A percentile compares a stretch with the other conserved stretches of the same genome.
Conservation (phyloP, 768 basidiomycete genomes). For the Hygrophorus pudorinus region DNA sequence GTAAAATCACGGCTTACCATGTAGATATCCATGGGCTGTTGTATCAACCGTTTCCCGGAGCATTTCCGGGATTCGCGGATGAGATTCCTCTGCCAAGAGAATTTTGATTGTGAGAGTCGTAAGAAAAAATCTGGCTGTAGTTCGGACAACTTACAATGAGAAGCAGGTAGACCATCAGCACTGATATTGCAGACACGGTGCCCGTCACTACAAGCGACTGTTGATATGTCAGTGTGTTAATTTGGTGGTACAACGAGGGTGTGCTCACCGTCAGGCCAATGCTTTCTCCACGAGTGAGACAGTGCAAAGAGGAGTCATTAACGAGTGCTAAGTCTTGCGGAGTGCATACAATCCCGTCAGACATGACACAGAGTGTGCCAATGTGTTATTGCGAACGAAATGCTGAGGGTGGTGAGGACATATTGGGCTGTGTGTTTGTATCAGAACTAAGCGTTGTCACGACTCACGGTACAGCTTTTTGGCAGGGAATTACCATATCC, state of each 20-base stretch:
- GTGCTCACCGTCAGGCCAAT: constrained; percentile 4
- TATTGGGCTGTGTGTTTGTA: no score
- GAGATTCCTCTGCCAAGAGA: constrained; percentile 3
- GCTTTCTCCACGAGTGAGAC: constrained; percentile 4
- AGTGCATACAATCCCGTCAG: background rate
- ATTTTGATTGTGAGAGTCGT: background rate
- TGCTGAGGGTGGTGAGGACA: no score
- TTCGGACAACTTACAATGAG: constrained; percentile 4
- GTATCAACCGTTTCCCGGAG: background rate
- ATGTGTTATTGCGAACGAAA: no score
- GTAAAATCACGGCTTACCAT: background rate
- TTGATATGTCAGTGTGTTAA: background rate
- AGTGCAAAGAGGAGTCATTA: background rate
- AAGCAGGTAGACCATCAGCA: constrained; percentile 1
- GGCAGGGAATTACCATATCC: no score
- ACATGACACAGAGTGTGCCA: no score
- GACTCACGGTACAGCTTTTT: no score
- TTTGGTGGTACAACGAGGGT: background rate
- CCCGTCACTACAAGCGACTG: constrained; percentile 3
- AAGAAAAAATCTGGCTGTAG: background rate
- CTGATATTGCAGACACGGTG: constrained; percentile 1
- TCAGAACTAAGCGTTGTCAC: no score
- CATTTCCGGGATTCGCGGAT: background rate
- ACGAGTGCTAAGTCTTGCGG: constrained; percentile 1
- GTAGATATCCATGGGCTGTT: constrained; percentile 2